These are phyloP conservation scores for Phyllosticta ampelicida DNA, from an alignment of 2,329 filamentous ascomycete species.

Conservation along the genomic window DNA sequence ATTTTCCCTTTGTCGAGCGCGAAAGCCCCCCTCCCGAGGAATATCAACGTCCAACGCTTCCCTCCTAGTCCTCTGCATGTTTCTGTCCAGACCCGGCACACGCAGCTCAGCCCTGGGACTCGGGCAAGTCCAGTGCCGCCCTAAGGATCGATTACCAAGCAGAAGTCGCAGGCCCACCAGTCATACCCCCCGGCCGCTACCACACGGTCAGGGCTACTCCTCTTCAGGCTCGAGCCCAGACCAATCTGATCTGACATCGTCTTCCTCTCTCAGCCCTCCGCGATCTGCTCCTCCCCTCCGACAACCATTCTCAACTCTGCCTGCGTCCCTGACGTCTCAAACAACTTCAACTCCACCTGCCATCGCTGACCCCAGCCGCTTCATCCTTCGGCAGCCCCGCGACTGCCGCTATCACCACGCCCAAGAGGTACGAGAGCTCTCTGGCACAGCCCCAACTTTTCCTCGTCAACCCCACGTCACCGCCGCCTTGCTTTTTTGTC, in stretches of 20 bases:
- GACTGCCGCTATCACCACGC: neutral
- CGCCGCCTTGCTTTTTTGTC: neutral
- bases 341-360: neutral
- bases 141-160: neutral
- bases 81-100: neutral
- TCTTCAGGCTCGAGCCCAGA: conserved; percentile 8
- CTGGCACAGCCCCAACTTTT: neutral
- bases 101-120: conserved; percentile 1
- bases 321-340: neutral
- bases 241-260: conserved; percentile 11
- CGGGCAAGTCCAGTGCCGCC: neutral
- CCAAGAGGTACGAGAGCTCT: neutral
- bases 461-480: neutral
- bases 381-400: neutral
- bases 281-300: conserved; percentile 1
- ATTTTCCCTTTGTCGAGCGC: no score
- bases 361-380: neutral
- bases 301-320: neutral
- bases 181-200: conserved; percentile 1
- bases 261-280: neutral
- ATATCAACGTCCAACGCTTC: no score
- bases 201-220: conserved; percentile 5
- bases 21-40: no score
- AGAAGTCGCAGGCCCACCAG: neutral
- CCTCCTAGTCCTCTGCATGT: no score